Evolutionary conservation across 2,329 filamentous ascomycete genomes (phyloP).

Genomic region (Escovopsis weberi): DNA sequence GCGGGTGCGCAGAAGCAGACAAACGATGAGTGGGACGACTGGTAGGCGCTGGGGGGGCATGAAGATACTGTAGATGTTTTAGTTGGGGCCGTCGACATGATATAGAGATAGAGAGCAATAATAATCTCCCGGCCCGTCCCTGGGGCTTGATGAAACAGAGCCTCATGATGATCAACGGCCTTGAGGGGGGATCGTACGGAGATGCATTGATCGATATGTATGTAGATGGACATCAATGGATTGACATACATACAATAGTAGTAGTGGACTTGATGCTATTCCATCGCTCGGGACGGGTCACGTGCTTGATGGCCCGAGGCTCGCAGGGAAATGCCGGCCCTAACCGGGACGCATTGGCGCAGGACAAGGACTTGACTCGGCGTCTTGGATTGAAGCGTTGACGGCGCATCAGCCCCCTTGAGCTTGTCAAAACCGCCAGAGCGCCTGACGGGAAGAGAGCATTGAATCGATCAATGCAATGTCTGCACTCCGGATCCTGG

Average conservation of each 20-base stretch:
- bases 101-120: no score
- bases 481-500: slow-evolving; percentile 58
- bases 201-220: slow-evolving; percentile 10
- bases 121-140: no score
- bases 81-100: no score
- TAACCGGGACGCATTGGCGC: slow-evolving; percentile 23
- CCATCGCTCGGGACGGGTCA: slow-evolving; percentile 11
- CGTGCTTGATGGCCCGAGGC: slow-evolving; percentile 26
- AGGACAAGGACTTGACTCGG: slow-evolving; percentile 5
- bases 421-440: no score
- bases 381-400: slow-evolving; percentile 15
- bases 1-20: slow-evolving; percentile 25
- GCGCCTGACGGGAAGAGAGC: no score
- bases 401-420: no score
- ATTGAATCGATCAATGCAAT: slow-evolving; percentile 26
- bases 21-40: slow-evolving; percentile 49
- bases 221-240: not conserved
- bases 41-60: slow-evolving; percentile 23
- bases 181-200: slow-evolving; percentile 2
- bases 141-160: no score
- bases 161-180: no score
- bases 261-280: not conserved
- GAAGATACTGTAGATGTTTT: no score
- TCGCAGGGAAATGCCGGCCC: slow-evolving; percentile 22
- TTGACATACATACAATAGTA: no score